phyloP scores from a whole-genome alignment of 2,329 filamentous ascomycete genomes.

The Paecilomyces variotii region DNA sequence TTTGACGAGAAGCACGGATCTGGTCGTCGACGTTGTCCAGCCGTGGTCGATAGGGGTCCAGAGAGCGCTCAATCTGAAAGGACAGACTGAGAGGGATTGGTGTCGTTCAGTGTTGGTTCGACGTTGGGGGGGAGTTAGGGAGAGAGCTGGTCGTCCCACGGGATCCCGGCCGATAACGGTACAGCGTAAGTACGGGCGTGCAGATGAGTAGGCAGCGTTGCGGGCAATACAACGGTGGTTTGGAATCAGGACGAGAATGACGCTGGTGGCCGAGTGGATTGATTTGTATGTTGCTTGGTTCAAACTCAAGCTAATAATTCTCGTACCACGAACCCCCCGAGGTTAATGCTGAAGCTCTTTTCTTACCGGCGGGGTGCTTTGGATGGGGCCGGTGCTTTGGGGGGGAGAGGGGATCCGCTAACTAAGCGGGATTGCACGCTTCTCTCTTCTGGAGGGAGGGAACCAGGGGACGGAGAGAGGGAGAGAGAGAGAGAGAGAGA shows the following conservation, averaged over 20 bases:
- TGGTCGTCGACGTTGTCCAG: not conserved
- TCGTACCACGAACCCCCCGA: not conserved
- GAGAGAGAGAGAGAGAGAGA: not conserved
- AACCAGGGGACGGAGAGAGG: too few relatives aligned
- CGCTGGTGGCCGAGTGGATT: not conserved
- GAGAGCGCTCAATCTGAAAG: not conserved
- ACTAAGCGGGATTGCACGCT: not conserved
- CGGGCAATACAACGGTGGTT: not conserved
- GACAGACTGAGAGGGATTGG: not conserved
- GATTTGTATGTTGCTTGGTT: not conserved
- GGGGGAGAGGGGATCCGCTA: not conserved
- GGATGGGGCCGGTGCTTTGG: not conserved
- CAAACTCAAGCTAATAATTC: not conserved
- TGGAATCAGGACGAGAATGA: not conserved
- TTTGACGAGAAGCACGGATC: not conserved
- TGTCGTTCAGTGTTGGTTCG: not conserved
- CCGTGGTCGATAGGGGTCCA: not conserved
- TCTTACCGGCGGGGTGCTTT: not conserved
- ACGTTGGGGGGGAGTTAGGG: not conserved
- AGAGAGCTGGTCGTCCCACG: not conserved
- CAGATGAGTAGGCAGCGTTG: not conserved
- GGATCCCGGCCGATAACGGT: not conserved
- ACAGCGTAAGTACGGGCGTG: not conserved
- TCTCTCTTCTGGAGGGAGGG: not conserved
- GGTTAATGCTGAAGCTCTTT: not conserved